phyloP scores from a whole-genome alignment of 805 yeast species.

The Metschnikowia dekortorum region DNA sequence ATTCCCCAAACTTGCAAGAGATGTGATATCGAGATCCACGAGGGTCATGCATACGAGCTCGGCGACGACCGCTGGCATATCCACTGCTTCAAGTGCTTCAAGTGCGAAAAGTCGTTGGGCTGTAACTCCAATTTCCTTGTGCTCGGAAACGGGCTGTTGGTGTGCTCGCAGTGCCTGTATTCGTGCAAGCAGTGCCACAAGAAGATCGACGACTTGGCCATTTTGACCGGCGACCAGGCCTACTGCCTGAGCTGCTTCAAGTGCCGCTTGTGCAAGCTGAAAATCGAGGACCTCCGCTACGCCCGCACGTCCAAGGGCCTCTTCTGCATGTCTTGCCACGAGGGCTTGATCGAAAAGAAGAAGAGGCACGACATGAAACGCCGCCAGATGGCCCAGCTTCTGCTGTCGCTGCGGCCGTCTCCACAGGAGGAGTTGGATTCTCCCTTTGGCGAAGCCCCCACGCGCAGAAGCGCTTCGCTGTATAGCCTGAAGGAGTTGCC shows the following conservation, averaged over 20 bases:
- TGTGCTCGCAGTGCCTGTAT: slow-evolving; percentile 91
- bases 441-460: slow-evolving; percentile 44
- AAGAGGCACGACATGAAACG: slow-evolving; percentile 54
- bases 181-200: slow-evolving; percentile 79
- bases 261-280: slow-evolving; percentile 81
- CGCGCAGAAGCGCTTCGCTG: slow-evolving; percentile 9
- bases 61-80: slow-evolving; percentile 97
- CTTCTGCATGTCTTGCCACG: slow-evolving; percentile 91
- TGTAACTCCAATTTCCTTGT: slow-evolving; percentile 88
- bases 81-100: slow-evolving; percentile 85
- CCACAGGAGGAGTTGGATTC: slow-evolving; percentile 6
- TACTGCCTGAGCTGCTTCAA: slow-evolving; percentile 87
- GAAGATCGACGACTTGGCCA: slow-evolving; percentile 89
- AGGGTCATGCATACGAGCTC: slow-evolving; percentile 92
- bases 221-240: slow-evolving; percentile 91
- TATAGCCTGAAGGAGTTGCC: slow-evolving; percentile 11
- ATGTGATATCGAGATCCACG: slow-evolving; percentile 52
- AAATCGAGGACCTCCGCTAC: slow-evolving; percentile 83
- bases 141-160: slow-evolving; percentile 85
- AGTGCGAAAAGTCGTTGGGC: slow-evolving; percentile 72
- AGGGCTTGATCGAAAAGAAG: slow-evolving; percentile 70
- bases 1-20: slow-evolving; percentile 34
- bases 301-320: slow-evolving; percentile 91
- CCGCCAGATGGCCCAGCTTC: slow-evolving; percentile 27
- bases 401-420: slow-evolving; percentile 21